phyloP scores from a whole-genome alignment of 108 stramenopile species.

The Cyclotella sp. region DNA sequence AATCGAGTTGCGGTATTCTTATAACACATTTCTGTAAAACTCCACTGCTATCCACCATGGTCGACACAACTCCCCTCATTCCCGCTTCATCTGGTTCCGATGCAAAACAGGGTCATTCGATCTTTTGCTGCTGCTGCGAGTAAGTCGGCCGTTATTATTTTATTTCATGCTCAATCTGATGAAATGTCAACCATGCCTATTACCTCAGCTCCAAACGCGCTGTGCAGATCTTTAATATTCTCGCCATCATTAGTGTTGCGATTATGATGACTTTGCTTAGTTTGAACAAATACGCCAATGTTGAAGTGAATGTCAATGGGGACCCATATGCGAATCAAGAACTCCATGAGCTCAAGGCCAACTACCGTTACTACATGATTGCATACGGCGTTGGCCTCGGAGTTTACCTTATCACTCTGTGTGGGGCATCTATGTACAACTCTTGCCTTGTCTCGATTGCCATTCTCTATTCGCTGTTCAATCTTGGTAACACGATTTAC shows the following conservation, averaged over 20 bases:
- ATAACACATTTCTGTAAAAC: background rate
- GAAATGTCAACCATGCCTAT: background rate
- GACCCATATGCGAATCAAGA: constrained; percentile 9
- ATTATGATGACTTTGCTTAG: constrained; percentile 12
- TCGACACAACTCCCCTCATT: constrained; percentile 21
- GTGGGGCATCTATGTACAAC: constrained; percentile 21
- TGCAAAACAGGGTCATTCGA: constrained; percentile 1
- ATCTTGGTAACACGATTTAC: constrained; percentile 11
- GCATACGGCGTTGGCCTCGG: constrained; percentile 11
- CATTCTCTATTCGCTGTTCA: constrained; percentile 3
- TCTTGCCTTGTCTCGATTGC: constrained; percentile 11
- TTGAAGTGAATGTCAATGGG: constrained; percentile 9
- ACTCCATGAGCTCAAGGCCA: background rate
- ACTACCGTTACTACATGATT: constrained; percentile 26
- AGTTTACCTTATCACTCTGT: background rate
- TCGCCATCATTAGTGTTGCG: background rate
- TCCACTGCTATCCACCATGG: constrained; percentile 4
- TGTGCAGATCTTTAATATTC: constrained; percentile 17
- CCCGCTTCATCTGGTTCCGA: background rate
- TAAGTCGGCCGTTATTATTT: background rate
- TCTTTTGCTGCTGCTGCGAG: constrained; percentile 30
- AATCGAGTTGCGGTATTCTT: too few species aligned
- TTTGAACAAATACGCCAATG: constrained; percentile 14
- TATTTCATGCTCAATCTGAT: background rate
- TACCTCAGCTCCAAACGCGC: constrained; percentile 12